Conservation (phyloP, 371 early-diverging fungal species). For the Apophysomyces variabilis region DNA sequence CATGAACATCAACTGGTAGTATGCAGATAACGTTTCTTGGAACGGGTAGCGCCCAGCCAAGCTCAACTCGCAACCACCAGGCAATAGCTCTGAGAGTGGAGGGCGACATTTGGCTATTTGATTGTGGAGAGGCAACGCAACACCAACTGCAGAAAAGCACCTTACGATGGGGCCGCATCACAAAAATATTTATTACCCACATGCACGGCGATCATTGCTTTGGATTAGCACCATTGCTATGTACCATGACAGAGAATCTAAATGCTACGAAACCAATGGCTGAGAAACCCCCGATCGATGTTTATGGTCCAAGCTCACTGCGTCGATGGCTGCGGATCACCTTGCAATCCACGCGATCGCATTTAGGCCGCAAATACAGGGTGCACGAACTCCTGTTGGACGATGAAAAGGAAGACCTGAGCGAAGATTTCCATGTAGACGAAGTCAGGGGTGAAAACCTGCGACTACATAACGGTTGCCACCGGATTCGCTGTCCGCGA, state of each 20-base stretch:
- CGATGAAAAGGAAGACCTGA: constrained; percentile 26
- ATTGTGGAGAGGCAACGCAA: constrained; percentile 80
- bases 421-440: constrained; percentile 35
- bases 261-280: constrained; percentile 24
- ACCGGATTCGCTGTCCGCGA: constrained; percentile 7
- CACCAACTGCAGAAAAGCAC: constrained; percentile 62
- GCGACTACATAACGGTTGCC: constrained; percentile 6
- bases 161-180: constrained; percentile 48
- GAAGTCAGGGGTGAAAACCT: constrained; percentile 48
- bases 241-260: constrained; percentile 51
- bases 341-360: constrained; percentile 45
- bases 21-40: constrained; percentile 69
- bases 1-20: no score
- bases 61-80: constrained; percentile 71
- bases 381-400: constrained; percentile 49
- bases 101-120: constrained; percentile 67
- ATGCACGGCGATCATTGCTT: constrained; percentile 72
- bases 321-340: constrained; percentile 58
- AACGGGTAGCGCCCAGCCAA: constrained; percentile 77
- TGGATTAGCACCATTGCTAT: constrained; percentile 60
- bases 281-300: constrained; percentile 36
- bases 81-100: constrained; percentile 58
- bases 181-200: constrained; percentile 61
- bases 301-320: constrained; percentile 60
- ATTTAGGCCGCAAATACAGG: constrained; percentile 40